Evolutionary conservation across 441 rosid genomes (phyloP).

Genomic region (Bocquillonia castaneifolia): DNA sequence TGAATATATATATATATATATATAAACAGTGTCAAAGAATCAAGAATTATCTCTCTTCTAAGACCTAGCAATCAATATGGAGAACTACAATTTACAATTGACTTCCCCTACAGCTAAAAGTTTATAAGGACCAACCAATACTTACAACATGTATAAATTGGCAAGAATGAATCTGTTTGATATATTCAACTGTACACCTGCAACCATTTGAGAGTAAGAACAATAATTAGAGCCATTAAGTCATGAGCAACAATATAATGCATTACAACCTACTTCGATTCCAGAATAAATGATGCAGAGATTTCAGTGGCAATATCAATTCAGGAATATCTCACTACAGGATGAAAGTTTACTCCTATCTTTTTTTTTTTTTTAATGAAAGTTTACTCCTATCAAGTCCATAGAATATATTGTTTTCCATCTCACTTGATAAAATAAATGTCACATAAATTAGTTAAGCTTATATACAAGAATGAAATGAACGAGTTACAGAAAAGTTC

Average conservation of each 20-base stretch:
- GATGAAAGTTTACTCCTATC: not conserved
- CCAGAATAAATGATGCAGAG: not conserved
- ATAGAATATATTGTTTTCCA: not conserved
- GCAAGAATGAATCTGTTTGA: constrained; percentile 33
- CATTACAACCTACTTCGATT: not conserved
- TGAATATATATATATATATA: constrained; percentile 15
- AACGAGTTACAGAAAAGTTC: not conserved
- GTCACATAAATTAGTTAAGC: not conserved
- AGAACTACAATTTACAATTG: constrained; percentile 26
- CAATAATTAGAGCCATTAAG: not conserved
- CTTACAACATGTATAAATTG: constrained; percentile 38
- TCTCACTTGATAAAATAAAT: not conserved
- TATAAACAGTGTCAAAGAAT: constrained; percentile 22
- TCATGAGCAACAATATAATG: not conserved
- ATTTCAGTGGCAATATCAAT: not conserved
- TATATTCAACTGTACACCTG: constrained; percentile 38
- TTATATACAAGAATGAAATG: not conserved
- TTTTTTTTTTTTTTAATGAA: no score
- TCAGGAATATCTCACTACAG: not conserved
- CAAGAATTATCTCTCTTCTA: constrained; percentile 13
- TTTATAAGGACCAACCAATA: constrained; percentile 15
- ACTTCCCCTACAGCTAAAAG: constrained; percentile 14
- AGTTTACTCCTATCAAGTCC: not conserved
- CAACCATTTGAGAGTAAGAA: constrained; percentile 10
- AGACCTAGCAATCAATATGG: constrained; percentile 17